phyloP scores from a whole-genome alignment of 352 stramenopile genomes.

The Pythium aristosporum region DNA sequence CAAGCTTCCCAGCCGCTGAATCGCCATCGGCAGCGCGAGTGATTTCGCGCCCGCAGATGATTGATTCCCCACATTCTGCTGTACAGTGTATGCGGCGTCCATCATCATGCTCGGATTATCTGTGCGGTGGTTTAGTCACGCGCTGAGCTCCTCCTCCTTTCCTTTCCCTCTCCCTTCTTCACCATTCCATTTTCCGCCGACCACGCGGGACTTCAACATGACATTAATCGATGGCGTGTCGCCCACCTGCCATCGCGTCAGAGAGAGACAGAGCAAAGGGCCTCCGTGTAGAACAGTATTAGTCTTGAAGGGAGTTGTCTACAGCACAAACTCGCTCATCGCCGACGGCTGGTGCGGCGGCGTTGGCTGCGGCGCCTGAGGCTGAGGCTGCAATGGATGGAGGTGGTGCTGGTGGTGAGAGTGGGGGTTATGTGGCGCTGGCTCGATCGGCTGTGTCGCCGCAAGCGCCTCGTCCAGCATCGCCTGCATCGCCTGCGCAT shows the following conservation, averaged over 20 bases:
- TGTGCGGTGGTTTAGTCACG: background rate
- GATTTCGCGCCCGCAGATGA: too few relatives aligned
- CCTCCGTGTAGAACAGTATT: too few relatives aligned
- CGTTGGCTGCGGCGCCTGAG: background rate
- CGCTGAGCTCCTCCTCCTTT: background rate
- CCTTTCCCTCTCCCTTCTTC: background rate
- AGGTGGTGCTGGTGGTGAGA: background rate
- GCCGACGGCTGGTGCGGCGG: conserved; percentile 13
- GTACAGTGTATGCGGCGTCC: background rate
- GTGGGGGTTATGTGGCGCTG: background rate
- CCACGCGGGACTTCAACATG: background rate
- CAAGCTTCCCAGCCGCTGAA: too few relatives aligned
- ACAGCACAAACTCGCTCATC: conserved; percentile 28
- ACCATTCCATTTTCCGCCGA: background rate
- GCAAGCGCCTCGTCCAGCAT: conserved; percentile 23
- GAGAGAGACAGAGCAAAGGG: background rate
- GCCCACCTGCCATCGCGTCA: background rate
- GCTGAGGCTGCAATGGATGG: background rate
- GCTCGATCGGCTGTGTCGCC: conserved; percentile 9
- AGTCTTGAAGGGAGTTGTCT: background rate
- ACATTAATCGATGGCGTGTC: background rate
- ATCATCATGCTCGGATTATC: background rate
- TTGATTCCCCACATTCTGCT: too few relatives aligned
- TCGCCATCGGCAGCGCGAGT: too few relatives aligned
- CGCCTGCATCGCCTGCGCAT: conserved; percentile 22